Base-by-base conservation (phyloP, 192 early-diverging fungal species). In the Coemansia sp. region DNA sequence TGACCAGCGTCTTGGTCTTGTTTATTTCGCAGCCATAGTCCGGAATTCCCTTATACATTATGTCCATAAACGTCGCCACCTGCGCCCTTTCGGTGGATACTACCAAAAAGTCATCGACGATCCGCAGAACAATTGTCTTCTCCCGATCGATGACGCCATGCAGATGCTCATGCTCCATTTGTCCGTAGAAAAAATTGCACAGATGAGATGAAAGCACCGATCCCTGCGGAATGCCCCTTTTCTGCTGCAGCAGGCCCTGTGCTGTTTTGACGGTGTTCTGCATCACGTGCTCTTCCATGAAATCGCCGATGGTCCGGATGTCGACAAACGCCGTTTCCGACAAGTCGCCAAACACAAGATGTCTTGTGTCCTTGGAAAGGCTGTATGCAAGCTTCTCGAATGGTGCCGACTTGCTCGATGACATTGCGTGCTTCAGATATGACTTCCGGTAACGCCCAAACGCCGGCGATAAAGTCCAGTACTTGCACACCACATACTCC, bases 161-260 rank as follows among this genome's bases (percentile, higher is more conserved):
- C 39, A 94, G 74, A 12, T 86, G 67, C 39, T 80, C 74, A 9
- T 67, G 68, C 76, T 93, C 93, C 79, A 95, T 72, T 58, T 90
- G 86, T 2, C 88, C 90, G 57, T 94, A 94, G 64, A 91, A 92
- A 54, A 95, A 84, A 69, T 89, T 93, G 91, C 96, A 98, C 57
- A 98, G 85, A 6, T 95, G 55, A 41, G 90, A 85, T 0, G 96
- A 98, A 19, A 98, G 70, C 21, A 90, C 77, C 5, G 94, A 96
- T 0, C 96, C 96, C 72, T 98, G 96, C 3, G 96, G 96, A 39
- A 98, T 95, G 6, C 96, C 96, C 1, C 81, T 71, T 0, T 78
- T 70, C 67, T 95, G 94, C 41, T 77, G 80, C 74, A 90, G 93
- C 65, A 88, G 85, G 41, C 79, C 59, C 21, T 75, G 76, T 3